phyloP scores from a whole-genome alignment of 73 alveolate species.

The Paraurostyla sp. region DNA sequence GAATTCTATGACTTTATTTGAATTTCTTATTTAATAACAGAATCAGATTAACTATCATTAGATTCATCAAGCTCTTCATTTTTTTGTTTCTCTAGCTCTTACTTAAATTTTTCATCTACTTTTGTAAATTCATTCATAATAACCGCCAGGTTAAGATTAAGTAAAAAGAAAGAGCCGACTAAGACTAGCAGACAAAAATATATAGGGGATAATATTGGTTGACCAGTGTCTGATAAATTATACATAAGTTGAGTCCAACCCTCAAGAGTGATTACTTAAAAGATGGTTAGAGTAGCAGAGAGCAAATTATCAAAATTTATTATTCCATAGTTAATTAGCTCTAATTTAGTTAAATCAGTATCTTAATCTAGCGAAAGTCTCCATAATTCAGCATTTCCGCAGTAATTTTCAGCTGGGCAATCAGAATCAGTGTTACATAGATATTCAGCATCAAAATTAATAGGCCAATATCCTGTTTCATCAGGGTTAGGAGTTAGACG shows the following conservation, averaged over 20 bases:
- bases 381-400: neutral
- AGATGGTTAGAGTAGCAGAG: slow-evolving; percentile 54
- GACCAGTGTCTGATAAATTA: slow-evolving; percentile 33
- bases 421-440: slow-evolving; percentile 7
- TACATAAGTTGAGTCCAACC: slow-evolving; percentile 74
- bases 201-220: neutral
- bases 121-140: slow-evolving; percentile 68
- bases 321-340: slow-evolving; percentile 55
- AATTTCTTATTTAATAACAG: neutral
- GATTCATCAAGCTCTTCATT: neutral
- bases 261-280: slow-evolving; percentile 62
- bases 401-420: slow-evolving; percentile 51
- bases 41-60: neutral
- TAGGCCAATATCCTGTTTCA: slow-evolving; percentile 38
- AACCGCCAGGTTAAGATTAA: slow-evolving; percentile 72
- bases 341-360: neutral
- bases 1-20: neutral
- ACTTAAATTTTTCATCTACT: slow-evolving; percentile 53
- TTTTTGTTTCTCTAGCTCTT: neutral
- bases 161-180: slow-evolving; percentile 71
- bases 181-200: slow-evolving; percentile 56
- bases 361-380: neutral
- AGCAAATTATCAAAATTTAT: slow-evolving; percentile 63
- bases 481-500: slow-evolving; percentile 5
- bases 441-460: slow-evolving; percentile 25